phyloP scores from a whole-genome alignment of 169 alveolate genomes.

The Plasmodium cynomolgi region DNA sequence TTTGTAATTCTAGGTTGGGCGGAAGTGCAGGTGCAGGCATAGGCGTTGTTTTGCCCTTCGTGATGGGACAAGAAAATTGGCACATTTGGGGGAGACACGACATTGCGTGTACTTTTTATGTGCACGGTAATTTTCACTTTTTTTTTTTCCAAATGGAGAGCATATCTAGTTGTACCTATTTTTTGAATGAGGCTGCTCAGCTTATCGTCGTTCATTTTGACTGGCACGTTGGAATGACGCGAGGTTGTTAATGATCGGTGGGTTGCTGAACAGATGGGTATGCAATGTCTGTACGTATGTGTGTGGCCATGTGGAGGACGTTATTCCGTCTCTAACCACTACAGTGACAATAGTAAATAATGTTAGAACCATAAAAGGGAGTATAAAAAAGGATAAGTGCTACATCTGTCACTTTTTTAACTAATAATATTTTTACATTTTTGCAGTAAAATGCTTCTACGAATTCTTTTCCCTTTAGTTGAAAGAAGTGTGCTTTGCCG shows the following conservation, averaged over 20 bases:
- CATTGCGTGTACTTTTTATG: background rate
- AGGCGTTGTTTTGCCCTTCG: background rate
- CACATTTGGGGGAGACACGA: background rate
- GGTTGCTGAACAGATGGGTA: background rate
- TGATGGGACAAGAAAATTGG: background rate
- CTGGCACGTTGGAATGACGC: background rate
- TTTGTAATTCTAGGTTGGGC: too few species aligned
- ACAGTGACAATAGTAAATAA: background rate
- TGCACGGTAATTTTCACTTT: background rate
- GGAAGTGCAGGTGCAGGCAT: background rate
- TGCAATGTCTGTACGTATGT: background rate
- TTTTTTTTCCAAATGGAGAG: background rate
- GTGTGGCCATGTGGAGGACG: background rate
- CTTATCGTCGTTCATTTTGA: conserved; percentile 66
- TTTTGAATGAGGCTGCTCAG: conserved; percentile 64
- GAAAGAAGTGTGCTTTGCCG: background rate
- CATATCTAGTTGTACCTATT: conserved; percentile 28
- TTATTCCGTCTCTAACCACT: background rate
- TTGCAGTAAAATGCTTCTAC: background rate
- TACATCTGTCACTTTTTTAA: background rate
- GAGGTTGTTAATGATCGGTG: background rate
- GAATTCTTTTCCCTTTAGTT: background rate
- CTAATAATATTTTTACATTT: background rate
- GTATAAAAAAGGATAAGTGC: background rate
- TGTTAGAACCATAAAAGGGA: background rate